Evolutionary conservation across 331 rosid species (phyloP).

Genomic region (Phaseolus coccineus): DNA sequence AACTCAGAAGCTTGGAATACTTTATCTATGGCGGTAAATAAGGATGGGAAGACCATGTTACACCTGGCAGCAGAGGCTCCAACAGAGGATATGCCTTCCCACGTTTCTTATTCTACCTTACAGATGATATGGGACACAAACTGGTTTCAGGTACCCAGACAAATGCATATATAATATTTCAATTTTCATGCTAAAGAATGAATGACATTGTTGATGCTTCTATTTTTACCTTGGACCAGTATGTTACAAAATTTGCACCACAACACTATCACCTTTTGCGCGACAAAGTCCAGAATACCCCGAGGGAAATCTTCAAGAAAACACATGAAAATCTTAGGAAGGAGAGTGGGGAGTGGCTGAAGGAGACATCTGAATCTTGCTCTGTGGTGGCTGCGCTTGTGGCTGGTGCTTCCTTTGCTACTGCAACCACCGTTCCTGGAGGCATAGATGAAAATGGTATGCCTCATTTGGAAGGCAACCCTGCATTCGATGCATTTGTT

Average conservation of each 20-base stretch:
- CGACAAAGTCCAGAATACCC: background rate
- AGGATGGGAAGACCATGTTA: conserved; percentile 46
- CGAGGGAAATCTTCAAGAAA: conserved; percentile 40
- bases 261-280: conserved; percentile 6
- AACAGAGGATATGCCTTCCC: conserved; percentile 33
- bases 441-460: conserved; percentile 9
- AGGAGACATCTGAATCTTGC: conserved; percentile 48
- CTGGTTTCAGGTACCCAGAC: conserved; percentile 52
- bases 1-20: background rate
- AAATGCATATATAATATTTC: background rate
- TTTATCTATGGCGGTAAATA: conserved; percentile 31
- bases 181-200: background rate
- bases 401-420: conserved; percentile 45
- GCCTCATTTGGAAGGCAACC: conserved; percentile 41
- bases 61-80: conserved; percentile 51
- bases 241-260: conserved; percentile 45
- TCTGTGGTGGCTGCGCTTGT: conserved; percentile 60
- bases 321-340: background rate
- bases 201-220: background rate
- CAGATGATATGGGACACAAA: conserved; percentile 63
- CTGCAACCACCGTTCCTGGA: conserved; percentile 43
- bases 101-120: conserved; percentile 50
- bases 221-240: conserved; percentile 34
- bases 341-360: conserved; percentile 40
- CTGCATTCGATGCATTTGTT: conserved; percentile 54